These are phyloP conservation scores for Rhododendron williamsianum DNA, from an alignment of 148 eudicot genomes.

Conservation along the genomic window DNA sequence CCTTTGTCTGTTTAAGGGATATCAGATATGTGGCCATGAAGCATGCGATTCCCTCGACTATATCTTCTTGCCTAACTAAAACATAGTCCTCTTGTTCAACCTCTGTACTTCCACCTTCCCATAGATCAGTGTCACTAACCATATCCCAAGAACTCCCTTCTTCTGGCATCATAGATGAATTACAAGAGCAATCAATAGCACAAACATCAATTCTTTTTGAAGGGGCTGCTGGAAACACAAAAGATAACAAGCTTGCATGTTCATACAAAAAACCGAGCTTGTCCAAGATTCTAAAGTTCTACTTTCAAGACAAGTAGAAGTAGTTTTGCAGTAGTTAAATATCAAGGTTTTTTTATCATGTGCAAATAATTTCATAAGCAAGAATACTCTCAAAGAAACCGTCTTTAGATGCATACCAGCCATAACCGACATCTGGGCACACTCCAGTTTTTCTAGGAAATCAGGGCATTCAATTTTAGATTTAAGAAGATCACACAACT, in stretches of 20 bases:
- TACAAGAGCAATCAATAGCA: neutral
- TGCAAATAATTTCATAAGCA: neutral
- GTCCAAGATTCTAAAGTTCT: neutral
- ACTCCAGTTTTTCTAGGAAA: conserved; percentile 68
- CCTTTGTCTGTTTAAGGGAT: conserved; percentile 90
- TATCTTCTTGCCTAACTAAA: conserved; percentile 90
- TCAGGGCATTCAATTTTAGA: conserved; percentile 68
- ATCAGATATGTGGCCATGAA: conserved; percentile 89
- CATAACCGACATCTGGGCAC: conserved; percentile 52
- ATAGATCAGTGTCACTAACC: conserved; percentile 75
- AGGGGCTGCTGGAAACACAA: neutral
- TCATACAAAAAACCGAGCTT: neutral
- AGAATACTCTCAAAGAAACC: neutral
- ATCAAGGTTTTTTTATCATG: neutral
- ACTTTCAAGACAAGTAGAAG: neutral
- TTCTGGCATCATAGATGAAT: conserved; percentile 43
- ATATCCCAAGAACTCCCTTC: conserved; percentile 93
- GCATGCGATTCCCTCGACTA: conserved; percentile 85
- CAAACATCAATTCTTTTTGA: neutral
- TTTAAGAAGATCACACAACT: conserved; percentile 68
- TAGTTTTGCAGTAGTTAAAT: neutral
- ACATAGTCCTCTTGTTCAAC: conserved; percentile 76
- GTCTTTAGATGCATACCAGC: conserved; percentile 42
- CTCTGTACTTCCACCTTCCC: conserved; percentile 60
- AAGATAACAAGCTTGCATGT: neutral